Evolutionary conservation across 2,329 filamentous ascomycete species (phyloP).

Genomic region (Camillea tinctor): DNA sequence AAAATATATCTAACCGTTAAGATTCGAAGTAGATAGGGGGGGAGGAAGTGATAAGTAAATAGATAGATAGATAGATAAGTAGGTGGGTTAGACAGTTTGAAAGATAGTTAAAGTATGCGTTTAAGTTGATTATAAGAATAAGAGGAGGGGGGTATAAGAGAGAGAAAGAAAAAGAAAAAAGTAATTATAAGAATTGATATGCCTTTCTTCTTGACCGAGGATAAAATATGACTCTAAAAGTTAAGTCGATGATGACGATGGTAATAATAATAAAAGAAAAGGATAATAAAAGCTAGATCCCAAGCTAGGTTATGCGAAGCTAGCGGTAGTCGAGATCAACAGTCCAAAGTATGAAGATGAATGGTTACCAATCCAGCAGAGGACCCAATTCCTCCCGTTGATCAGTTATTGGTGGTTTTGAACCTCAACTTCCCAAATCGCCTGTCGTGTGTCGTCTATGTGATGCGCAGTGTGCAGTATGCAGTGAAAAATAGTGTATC

Average conservation of each 20-base stretch:
- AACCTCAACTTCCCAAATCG: neutral
- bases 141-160: neutral
- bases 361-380: neutral
- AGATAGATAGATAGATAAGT: neutral
- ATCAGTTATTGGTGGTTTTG: neutral
- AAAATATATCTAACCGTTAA: neutral
- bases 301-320: neutral
- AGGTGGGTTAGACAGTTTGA: too few species aligned
- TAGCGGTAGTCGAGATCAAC: constrained; percentile 1
- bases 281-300: neutral
- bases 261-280: neutral
- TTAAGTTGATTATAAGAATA: neutral
- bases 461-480: too few species aligned
- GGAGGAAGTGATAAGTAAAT: too few species aligned
- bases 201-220: neutral
- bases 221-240: neutral
- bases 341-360: neutral
- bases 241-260: neutral
- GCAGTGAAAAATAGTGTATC: too few species aligned
- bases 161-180: neutral
- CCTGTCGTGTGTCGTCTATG: too few species aligned
- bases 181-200: neutral
- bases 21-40: too few species aligned
- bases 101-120: too few species aligned
- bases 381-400: neutral